Conservation (phyloP, 2,329 filamentous ascomycete genomes). For the Diaporthe destruens region DNA sequence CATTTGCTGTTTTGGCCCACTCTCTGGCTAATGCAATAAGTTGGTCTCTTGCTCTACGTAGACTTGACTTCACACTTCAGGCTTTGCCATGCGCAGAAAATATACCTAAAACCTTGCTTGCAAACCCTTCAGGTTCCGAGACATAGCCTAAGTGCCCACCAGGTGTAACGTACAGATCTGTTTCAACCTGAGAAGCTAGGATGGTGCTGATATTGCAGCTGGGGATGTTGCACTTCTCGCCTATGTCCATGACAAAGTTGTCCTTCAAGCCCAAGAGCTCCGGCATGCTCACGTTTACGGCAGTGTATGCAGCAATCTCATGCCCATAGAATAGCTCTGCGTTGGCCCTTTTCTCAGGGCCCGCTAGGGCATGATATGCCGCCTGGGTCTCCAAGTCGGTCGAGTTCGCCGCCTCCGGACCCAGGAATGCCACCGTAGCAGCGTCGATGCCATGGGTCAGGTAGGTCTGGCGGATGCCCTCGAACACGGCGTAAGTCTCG, state of each 20-base stretch:
- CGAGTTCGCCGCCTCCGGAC: background rate
- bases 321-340: conserved; percentile 3
- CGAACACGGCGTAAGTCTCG: conserved; percentile 3
- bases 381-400: conserved; percentile 8
- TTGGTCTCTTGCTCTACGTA: background rate
- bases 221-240: conserved; percentile 11
- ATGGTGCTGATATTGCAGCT: conserved; percentile 11
- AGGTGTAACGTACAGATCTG: background rate
- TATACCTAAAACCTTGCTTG: background rate
- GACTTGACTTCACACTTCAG: background rate
- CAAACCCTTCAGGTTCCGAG: background rate
- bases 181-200: background rate
- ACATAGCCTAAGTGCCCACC: conserved; percentile 6
- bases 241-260: background rate
- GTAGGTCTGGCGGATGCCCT: background rate
- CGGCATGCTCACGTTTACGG: background rate
- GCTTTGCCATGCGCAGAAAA: background rate
- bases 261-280: background rate
- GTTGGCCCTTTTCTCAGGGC: background rate
- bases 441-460: background rate
- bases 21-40: background rate
- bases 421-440: background rate
- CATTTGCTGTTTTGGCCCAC: background rate
- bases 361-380: background rate
- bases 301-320: conserved; percentile 18